A percentile compares a stretch with the other conserved stretches of the same genome.
These are phyloP conservation scores for Diaporthe sp. DNA, from an alignment of 2,329 filamentous ascomycete genomes.

Conservation along the genomic window DNA sequence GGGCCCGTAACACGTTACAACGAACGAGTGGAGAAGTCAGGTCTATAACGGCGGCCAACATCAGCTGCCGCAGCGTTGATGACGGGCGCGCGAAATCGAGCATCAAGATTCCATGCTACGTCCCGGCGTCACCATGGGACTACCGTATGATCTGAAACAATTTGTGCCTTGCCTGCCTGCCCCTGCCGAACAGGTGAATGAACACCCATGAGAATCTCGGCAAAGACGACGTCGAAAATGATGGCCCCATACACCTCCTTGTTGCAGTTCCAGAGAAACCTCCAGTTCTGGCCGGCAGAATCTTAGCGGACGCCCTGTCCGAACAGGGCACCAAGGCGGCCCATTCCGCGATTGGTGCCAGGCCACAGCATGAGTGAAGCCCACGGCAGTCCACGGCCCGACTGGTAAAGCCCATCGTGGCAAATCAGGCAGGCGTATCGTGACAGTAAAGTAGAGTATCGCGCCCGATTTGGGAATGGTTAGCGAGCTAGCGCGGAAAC, in stretches of 20 bases:
- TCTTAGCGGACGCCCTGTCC: not conserved
- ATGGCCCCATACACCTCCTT: not conserved
- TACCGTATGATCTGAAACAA: constrained; percentile 27
- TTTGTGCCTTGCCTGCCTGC: constrained; percentile 11
- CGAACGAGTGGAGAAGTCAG: constrained; percentile 30
- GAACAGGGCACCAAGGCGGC: not conserved
- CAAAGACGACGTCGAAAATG: not conserved
- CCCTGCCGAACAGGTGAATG: constrained; percentile 10
- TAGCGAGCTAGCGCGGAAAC: constrained; percentile 46
- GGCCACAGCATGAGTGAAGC: constrained; percentile 34
- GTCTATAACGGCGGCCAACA: constrained; percentile 2
- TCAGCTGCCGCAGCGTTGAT: constrained; percentile 11
- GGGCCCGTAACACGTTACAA: constrained; percentile 31
- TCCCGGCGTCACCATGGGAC: constrained; percentile 27
- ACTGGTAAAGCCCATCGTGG: constrained; percentile 30
- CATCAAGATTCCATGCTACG: constrained; percentile 21
- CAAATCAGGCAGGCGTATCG: constrained; percentile 33
- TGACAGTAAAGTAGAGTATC: constrained; percentile 37
- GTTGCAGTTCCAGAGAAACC: not conserved
- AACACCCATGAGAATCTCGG: constrained; percentile 2
- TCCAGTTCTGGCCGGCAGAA: not conserved
- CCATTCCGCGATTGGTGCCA: constrained; percentile 23
- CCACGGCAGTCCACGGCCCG: constrained; percentile 34
- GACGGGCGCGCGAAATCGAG: not conserved
- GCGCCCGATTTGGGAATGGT: constrained; percentile 45